A percentile compares a stretch with the other conserved stretches of the same genome.
phyloP scores from a whole-genome alignment of 495 filamentous ascomycete species.

The Pseudoneurospora amorphoporcata region DNA sequence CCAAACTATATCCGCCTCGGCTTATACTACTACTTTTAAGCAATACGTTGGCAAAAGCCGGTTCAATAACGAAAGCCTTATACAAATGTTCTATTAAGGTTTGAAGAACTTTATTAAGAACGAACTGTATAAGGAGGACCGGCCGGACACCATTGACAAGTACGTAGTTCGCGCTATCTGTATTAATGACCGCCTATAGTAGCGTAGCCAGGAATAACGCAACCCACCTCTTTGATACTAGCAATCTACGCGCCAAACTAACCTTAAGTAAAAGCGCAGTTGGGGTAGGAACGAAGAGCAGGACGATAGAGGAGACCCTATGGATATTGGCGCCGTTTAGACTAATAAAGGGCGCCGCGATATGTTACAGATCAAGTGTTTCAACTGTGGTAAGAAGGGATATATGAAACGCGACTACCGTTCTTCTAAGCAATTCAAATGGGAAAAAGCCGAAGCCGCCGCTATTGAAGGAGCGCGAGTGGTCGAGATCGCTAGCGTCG shows the following conservation, averaged over 20 bases:
- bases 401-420: no score
- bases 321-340: not conserved
- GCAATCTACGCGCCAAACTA: no score
- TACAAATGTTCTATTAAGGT: not conserved
- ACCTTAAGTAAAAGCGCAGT: no score
- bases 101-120: constrained; percentile 1
- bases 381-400: not conserved
- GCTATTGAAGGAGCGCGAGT: no score
- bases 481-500: no score
- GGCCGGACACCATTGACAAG: not conserved
- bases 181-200: not conserved
- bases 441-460: no score
- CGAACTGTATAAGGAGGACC: not conserved
- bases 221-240: no score
- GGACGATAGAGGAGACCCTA: not conserved
- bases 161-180: not conserved
- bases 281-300: no score
- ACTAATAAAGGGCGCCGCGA: not conserved
- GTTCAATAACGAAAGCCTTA: no score
- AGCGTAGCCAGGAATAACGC: not conserved
- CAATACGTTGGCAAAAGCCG: not conserved
- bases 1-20: not conserved
- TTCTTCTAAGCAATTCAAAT: no score
- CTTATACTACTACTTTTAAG: not conserved
- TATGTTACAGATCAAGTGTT: not conserved